These are phyloP conservation scores for Eimeria brunetti DNA, from an alignment of 169 alveolate genomes.

Conservation along the genomic window DNA sequence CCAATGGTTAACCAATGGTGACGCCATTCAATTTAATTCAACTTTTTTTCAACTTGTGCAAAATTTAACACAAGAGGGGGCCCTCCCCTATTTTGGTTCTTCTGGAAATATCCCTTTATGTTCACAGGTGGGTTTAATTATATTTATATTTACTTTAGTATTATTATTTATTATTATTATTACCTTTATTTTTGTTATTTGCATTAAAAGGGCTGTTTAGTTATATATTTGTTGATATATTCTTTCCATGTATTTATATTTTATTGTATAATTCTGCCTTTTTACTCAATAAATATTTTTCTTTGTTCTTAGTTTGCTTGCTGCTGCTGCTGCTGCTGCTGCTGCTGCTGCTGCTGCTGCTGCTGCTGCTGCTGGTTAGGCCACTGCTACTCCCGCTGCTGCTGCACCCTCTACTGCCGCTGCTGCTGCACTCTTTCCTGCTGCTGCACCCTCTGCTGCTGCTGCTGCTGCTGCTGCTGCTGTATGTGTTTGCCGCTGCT, in stretches of 20 bases:
- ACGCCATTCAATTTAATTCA: neutral
- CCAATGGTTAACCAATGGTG: slow-evolving; percentile 40
- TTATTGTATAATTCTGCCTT: neutral
- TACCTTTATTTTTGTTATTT: neutral
- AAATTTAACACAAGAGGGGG: neutral
- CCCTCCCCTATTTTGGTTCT: slow-evolving; percentile 26
- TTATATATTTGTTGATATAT: neutral
- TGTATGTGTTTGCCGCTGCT: too few species aligned
- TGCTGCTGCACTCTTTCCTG: neutral
- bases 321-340: too few species aligned
- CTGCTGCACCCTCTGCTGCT: neutral
- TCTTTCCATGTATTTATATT: neutral
- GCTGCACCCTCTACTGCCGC: too few species aligned
- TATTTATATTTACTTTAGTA: neutral
- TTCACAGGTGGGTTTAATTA: neutral
- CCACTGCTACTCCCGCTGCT: too few species aligned
- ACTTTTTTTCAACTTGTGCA: slow-evolving; percentile 22
- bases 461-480: too few species aligned
- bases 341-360: too few species aligned
- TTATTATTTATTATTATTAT: too few species aligned
- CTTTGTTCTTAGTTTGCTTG: too few species aligned
- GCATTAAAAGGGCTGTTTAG: neutral
- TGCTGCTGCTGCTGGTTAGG: too few species aligned
- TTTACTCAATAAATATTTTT: too few species aligned
- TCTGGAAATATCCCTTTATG: slow-evolving; percentile 1